Evolutionary conservation across 768 basidiomycete species (phyloP).

Genomic region (Rhizopogon salebrosus): DNA sequence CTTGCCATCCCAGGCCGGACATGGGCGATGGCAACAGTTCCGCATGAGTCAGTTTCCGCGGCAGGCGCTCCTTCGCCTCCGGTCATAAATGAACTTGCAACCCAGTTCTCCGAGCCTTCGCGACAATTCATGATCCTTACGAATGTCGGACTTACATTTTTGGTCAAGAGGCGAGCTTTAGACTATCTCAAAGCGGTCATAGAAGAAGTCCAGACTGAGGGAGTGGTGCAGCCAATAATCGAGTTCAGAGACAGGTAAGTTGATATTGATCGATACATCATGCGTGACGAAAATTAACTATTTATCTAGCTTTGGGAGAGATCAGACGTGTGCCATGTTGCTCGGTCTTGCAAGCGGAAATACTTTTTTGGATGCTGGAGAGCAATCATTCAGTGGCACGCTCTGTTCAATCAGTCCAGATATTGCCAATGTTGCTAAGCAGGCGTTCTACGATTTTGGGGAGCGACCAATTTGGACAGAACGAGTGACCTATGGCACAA

Average conservation of each 20-base stretch:
- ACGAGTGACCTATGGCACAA: conserved; percentile 68
- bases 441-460: conserved; percentile 82
- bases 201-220: conserved; percentile 76
- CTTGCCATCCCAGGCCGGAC: conserved; percentile 79
- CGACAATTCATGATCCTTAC: conserved; percentile 85
- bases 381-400: conserved; percentile 38
- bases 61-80: conserved; percentile 42
- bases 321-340: conserved; percentile 90
- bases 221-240: conserved; percentile 71
- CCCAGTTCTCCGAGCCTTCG: conserved; percentile 70
- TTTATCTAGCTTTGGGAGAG: conserved; percentile 74
- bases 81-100: conserved; percentile 73
- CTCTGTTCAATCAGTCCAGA: conserved; percentile 55
- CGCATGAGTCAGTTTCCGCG: conserved; percentile 29
- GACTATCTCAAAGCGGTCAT: conserved; percentile 81
- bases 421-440: conserved; percentile 67
- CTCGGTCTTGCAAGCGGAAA: conserved; percentile 83
- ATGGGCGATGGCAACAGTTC: conserved; percentile 73
- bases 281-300: conserved; percentile 1
- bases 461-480: conserved; percentile 82
- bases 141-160: conserved; percentile 78
- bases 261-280: not conserved
- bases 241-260: conserved; percentile 76
- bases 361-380: conserved; percentile 64
- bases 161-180: conserved; percentile 76